Percentiles rank a stretch among this genome's conserved stretches.
Evolutionary conservation across 352 stramenopile species (phyloP).

Genomic region (Phytopythium vexans): DNA sequence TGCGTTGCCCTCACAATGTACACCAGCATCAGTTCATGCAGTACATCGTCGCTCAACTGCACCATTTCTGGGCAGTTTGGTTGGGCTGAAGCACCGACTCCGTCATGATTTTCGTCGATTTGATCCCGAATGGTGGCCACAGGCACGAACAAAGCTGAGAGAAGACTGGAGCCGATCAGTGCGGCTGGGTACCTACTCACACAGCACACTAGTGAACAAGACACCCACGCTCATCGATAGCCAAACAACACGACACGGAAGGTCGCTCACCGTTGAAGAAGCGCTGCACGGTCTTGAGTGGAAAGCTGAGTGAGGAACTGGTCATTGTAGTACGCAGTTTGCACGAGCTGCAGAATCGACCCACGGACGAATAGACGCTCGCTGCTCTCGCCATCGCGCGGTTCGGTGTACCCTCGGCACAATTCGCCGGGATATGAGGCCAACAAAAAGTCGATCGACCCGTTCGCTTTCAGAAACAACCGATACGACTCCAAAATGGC

Average conservation of each 20-base stretch:
- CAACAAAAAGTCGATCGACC: background rate
- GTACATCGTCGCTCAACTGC: slow-evolving; percentile 13
- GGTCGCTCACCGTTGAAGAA: slow-evolving; percentile 30
- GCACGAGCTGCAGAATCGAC: slow-evolving; percentile 36
- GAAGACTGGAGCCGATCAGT: slow-evolving; percentile 19
- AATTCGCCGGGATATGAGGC: background rate
- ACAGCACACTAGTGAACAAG: background rate
- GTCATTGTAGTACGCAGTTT: slow-evolving; percentile 29
- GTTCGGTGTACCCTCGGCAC: background rate
- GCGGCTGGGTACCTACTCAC: slow-evolving; percentile 26
- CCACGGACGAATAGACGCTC: slow-evolving; percentile 25
- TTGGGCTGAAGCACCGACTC: background rate
- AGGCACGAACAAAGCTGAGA: slow-evolving; percentile 33
- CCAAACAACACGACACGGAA: background rate
- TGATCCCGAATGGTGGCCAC: background rate
- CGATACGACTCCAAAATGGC: background rate
- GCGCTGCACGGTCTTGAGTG: slow-evolving; percentile 9
- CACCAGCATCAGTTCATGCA: slow-evolving; percentile 36
- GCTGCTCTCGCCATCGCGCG: background rate
- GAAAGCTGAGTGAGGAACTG: slow-evolving; percentile 20
- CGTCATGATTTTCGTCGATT: background rate
- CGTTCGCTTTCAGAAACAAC: background rate
- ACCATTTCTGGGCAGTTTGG: slow-evolving; percentile 1
- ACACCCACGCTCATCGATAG: background rate
- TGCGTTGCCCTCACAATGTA: slow-evolving; percentile 24